Conservation (phyloP, 768 basidiomycete species). For the Hemileccinum impolitum region DNA sequence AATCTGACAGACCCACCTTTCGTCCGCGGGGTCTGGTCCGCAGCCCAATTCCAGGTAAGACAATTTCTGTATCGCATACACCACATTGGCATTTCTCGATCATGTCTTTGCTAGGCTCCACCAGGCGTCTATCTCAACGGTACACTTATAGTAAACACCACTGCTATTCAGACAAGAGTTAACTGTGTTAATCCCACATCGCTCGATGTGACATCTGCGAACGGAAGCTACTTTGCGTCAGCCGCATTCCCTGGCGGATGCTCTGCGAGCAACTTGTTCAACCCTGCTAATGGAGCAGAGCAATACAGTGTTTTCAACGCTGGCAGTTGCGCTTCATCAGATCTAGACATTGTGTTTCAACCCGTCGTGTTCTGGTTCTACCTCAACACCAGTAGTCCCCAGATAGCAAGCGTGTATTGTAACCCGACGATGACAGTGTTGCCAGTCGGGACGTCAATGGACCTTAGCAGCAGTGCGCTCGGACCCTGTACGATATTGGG, state of each 20-base stretch:
- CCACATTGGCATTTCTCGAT: not conserved
- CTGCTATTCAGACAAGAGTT: constrained; percentile 40
- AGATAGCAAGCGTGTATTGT: constrained; percentile 57
- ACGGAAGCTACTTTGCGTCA: constrained; percentile 35
- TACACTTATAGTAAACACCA: constrained; percentile 49
- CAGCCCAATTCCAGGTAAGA: constrained; percentile 47
- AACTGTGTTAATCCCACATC: constrained; percentile 45
- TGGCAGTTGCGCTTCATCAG: constrained; percentile 27
- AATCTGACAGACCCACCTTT: constrained; percentile 57
- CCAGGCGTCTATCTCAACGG: constrained; percentile 45
- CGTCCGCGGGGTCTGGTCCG: constrained; percentile 49
- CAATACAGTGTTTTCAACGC: constrained; percentile 51
- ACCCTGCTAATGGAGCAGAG: constrained; percentile 34
- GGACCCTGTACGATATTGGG: constrained; percentile 33
- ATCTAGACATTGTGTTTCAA: constrained; percentile 37
- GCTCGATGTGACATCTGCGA: constrained; percentile 21
- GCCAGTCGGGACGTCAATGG: constrained; percentile 41
- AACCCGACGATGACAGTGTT: constrained; percentile 45
- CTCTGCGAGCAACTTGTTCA: constrained; percentile 34
- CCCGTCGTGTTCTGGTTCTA: constrained; percentile 73
- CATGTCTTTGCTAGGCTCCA: constrained; percentile 38
- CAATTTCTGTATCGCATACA: constrained; percentile 5
- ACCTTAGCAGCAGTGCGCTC: constrained; percentile 43
- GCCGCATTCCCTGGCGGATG: constrained; percentile 53
- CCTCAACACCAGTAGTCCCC: constrained; percentile 33